These are phyloP conservation scores for Globisporangium yorkense DNA, from an alignment of 352 stramenopile species.

Conservation along the genomic window DNA sequence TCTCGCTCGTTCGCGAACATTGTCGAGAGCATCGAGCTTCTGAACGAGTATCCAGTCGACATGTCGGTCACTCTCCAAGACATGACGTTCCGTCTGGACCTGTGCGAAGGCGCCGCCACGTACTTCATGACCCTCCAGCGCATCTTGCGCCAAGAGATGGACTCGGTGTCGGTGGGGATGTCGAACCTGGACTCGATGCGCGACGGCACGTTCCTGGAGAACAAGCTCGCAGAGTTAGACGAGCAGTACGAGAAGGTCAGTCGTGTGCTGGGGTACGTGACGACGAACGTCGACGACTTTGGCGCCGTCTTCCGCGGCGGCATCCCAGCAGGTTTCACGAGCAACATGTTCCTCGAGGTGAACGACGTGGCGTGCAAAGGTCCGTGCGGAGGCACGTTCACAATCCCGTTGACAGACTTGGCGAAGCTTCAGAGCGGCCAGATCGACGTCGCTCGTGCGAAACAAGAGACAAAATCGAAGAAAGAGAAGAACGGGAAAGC, in stretches of 20 bases:
- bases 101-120: conserved; percentile 46
- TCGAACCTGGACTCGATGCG: conserved; percentile 50
- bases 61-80: conserved; percentile 61
- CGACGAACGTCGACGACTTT: conserved; percentile 58
- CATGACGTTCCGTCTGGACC: conserved; percentile 55
- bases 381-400: conserved; percentile 44
- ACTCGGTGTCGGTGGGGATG: conserved; percentile 48
- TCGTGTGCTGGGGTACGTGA: conserved; percentile 40
- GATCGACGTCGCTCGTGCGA: background rate
- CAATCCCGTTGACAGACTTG: conserved; percentile 54
- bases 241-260: conserved; percentile 51
- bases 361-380: conserved; percentile 60
- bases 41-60: conserved; percentile 66
- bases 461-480: background rate
- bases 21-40: conserved; percentile 41
- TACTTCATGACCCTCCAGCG: conserved; percentile 58
- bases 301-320: conserved; percentile 51
- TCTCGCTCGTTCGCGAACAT: conserved; percentile 22
- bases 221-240: conserved; percentile 45
- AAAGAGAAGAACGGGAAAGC: background rate
- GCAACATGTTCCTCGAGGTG: conserved; percentile 47
- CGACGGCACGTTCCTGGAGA: conserved; percentile 52
- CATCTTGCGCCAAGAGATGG: conserved; percentile 62
- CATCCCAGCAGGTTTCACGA: conserved; percentile 46
- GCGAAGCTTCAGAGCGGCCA: conserved; percentile 13